Evolutionary conservation across 2,329 filamentous ascomycete species (phyloP), one percentile per base, ranked within the genome.

Genomic region (Colletotrichum orchidophilum): DNA sequence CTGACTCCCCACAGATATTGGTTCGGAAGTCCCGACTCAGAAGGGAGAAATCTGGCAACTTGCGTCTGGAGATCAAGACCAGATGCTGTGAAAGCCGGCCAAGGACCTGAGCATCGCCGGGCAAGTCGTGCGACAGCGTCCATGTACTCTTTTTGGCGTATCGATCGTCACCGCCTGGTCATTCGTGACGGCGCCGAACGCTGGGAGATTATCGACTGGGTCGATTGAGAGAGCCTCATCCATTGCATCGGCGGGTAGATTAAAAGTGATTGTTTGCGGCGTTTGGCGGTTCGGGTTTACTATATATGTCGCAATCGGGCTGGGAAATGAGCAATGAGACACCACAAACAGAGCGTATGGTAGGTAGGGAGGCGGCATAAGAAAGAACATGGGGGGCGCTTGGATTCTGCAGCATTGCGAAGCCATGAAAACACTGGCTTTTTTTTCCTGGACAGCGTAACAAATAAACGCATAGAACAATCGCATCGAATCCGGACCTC

Each of bases 31-130:
- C 91, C 92, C 24, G 90, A 97, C 82, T 83, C 80, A 53, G 85
- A 92, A 62, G 87, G 92, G 73, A 86, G 90, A 77, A 97, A 97
- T 82, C 81, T 98, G 76, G 95, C 95, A 53, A 97, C 95, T 59
- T 95, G 90, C 80, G 79, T 93, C 71, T 93, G 91, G 90, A 84
- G 89, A 73, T 87, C 86, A 35, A 84, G 85, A 53, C 83, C 87
- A 50, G 89, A 92, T 77, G 90, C 91, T 46, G 85, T 83, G 75
- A 84, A 85, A 73, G 91, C 90, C 70, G 89, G 89, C 33, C 80
- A 85, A 63, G 90, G 90, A 13, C 86, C 87, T 58, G 91, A 91
- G 69, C 87, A 90, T 79, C 82, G 83, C 69, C 83, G 93, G 86
- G 95, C 87, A 78, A 94, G 83, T 85, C 88, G 90, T 80, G 90